Evolutionary conservation across 2,329 filamentous ascomycete genomes (phyloP).

Genomic region (Fusarium denticulatum): DNA sequence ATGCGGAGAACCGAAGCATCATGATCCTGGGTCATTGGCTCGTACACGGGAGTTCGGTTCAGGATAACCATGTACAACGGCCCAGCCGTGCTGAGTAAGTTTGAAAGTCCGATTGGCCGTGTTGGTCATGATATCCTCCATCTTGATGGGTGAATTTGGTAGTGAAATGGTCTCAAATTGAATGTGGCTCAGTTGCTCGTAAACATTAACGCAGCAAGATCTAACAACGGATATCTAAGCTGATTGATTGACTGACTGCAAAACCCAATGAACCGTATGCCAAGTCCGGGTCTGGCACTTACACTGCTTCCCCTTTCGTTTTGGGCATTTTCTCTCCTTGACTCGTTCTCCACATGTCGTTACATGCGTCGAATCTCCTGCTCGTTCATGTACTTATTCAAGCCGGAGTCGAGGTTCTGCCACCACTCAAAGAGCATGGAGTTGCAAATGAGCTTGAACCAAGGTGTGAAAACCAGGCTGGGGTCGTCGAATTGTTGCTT

Average conservation of each 20-base stretch:
- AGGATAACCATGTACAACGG: background rate
- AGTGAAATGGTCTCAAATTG: slow-evolving; percentile 36
- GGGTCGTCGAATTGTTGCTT: slow-evolving; percentile 87
- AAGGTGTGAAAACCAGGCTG: slow-evolving; percentile 88
- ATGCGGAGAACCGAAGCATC: slow-evolving; percentile 3
- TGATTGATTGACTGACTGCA: slow-evolving; percentile 39
- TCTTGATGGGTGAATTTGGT: background rate
- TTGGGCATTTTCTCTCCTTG: background rate
- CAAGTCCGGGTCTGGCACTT: slow-evolving; percentile 1
- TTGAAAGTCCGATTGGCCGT: background rate
- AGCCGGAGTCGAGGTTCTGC: slow-evolving; percentile 80
- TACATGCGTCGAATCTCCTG: slow-evolving; percentile 86
- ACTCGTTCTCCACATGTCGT: slow-evolving; percentile 7
- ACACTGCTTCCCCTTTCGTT: slow-evolving; percentile 1
- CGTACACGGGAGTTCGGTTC: background rate
- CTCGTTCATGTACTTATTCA: slow-evolving; percentile 89
- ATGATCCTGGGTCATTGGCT: background rate
- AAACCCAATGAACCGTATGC: slow-evolving; percentile 22
- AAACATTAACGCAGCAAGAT: slow-evolving; percentile 1
- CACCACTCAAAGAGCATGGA: slow-evolving; percentile 99
- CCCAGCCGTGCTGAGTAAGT: background rate
- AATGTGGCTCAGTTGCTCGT: slow-evolving; percentile 22
- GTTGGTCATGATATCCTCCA: background rate
- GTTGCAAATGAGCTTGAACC: slow-evolving; percentile 99
- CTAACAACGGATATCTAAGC: slow-evolving; percentile 44